phyloP scores from a whole-genome alignment of 345 rosid genomes.

The Raphanus sativus region DNA sequence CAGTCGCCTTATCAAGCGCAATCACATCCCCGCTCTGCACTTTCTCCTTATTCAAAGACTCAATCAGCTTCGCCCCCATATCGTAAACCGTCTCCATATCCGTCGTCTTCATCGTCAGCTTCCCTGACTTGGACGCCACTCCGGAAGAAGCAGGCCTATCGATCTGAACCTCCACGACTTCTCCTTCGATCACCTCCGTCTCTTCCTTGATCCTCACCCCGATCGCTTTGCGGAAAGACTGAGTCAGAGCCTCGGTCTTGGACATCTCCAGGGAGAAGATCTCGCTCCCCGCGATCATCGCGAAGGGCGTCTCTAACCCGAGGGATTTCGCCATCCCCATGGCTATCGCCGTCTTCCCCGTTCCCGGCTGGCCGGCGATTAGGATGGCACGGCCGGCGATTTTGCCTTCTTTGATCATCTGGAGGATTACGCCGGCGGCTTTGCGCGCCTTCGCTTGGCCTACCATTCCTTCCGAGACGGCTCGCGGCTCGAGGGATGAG shows the following conservation, averaged over 20 bases:
- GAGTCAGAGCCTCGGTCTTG: conserved; percentile 87
- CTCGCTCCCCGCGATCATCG: conserved; percentile 88
- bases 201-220: conserved; percentile 95
- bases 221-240: conserved; percentile 78
- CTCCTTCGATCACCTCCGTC: conserved; percentile 84
- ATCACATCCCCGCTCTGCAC: conserved; percentile 96
- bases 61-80: conserved; percentile 90
- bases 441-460: conserved; percentile 81
- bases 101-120: conserved; percentile 86
- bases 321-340: conserved; percentile 99
- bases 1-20: conserved; percentile 84
- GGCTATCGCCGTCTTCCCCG: conserved; percentile 94
- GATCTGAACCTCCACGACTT: conserved; percentile 86
- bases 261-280: conserved; percentile 94
- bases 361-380: conserved; percentile 94
- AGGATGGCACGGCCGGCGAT: conserved; percentile 91
- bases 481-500: conserved; percentile 82
- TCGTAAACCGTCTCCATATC: conserved; percentile 96
- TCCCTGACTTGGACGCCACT: conserved; percentile 84
- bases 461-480: conserved; percentile 87
- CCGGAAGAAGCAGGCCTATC: conserved; percentile 83
- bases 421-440: conserved; percentile 91
- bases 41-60: conserved; percentile 81
- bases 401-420: conserved; percentile 87
- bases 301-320: conserved; percentile 90